Conservation (phyloP, 2,329 filamentous ascomycete species). For the Penicillium polonicum region DNA sequence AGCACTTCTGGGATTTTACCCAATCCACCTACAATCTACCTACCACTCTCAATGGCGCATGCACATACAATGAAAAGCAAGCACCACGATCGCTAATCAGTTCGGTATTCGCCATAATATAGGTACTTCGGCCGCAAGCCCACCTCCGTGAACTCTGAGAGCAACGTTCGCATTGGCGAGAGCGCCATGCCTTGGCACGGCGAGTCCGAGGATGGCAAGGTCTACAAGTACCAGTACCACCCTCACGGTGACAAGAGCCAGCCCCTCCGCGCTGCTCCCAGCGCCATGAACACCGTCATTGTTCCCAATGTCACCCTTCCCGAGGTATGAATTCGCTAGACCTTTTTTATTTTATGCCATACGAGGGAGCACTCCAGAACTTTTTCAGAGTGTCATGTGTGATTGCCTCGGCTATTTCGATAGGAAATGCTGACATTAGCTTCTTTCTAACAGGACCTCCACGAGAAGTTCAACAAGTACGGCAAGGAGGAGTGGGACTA, state of each 20-base stretch:
- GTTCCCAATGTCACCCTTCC: constrained; percentile 91
- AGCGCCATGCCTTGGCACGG: constrained; percentile 91
- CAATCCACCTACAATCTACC: too few species aligned
- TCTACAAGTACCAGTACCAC: constrained; percentile 73
- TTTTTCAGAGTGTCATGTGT: background rate
- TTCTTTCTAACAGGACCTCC: constrained; percentile 63
- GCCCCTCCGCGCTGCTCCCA: constrained; percentile 83
- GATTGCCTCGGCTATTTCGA: background rate
- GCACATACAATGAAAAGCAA: background rate
- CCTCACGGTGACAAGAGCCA: constrained; percentile 78
- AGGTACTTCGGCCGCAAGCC: constrained; percentile 72
- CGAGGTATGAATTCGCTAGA: constrained; percentile 59
- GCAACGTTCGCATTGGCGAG: constrained; percentile 68
- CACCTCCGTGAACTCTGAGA: constrained; percentile 80
- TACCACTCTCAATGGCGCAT: constrained; percentile 33
- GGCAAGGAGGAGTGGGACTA: constrained; percentile 82
- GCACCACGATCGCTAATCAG: constrained; percentile 12
- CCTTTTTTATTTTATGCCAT: background rate
- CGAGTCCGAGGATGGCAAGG: constrained; percentile 61
- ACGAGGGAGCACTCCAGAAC: background rate
- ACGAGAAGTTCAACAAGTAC: constrained; percentile 99
- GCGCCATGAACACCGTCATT: constrained; percentile 91
- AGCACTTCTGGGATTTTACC: background rate
- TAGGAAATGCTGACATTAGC: constrained; percentile 9
- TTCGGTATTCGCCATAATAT: constrained; percentile 4